Percentiles rank a stretch among this genome's conserved stretches.
Evolutionary conservation across 2,329 filamentous ascomycete genomes (phyloP).

Genomic region (Curvularia eragrostidis): DNA sequence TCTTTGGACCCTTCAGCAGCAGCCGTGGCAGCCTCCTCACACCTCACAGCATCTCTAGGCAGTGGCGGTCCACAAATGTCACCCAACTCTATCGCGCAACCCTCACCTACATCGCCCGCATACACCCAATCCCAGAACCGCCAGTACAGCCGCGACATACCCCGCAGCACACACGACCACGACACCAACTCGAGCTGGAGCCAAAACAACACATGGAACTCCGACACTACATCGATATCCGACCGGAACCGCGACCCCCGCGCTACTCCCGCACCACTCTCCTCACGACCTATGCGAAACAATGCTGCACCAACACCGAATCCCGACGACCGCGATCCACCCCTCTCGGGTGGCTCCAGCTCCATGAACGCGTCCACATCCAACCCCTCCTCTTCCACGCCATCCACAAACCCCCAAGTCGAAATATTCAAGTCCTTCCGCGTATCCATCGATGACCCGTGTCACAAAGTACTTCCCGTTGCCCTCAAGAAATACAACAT

Average conservation of each 20-base stretch:
- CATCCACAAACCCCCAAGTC: conserved; percentile 63
- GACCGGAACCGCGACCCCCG: conserved; percentile 43
- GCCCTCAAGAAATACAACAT: conserved; percentile 98
- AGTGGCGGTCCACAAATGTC: conserved; percentile 50
- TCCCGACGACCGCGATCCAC: conserved; percentile 45
- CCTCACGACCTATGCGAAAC: conserved; percentile 39
- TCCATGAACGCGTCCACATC: conserved; percentile 33
- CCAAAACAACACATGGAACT: conserved; percentile 39
- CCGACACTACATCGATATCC: conserved; percentile 37
- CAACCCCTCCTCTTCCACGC: conserved; percentile 28
- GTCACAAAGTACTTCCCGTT: conserved; percentile 94
- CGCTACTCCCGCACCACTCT: conserved; percentile 41
- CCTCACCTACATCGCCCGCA: conserved; percentile 59
- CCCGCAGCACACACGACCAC: conserved; percentile 43
- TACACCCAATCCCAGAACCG: conserved; percentile 49
- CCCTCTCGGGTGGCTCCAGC: conserved; percentile 45
- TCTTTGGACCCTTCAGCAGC: conserved; percentile 59
- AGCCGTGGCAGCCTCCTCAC: conserved; percentile 58
- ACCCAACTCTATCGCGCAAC: conserved; percentile 52
- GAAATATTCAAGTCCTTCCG: conserved; percentile 99
- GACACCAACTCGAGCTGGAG: conserved; percentile 41
- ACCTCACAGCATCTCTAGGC: conserved; percentile 58
- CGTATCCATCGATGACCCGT: conserved; percentile 97
- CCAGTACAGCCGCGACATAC: conserved; percentile 42
- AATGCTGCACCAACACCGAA: conserved; percentile 40